These are phyloP conservation scores for Scheffersomyces quercinus DNA, from an alignment of 1,139 yeast genomes.

Conservation along the genomic window DNA sequence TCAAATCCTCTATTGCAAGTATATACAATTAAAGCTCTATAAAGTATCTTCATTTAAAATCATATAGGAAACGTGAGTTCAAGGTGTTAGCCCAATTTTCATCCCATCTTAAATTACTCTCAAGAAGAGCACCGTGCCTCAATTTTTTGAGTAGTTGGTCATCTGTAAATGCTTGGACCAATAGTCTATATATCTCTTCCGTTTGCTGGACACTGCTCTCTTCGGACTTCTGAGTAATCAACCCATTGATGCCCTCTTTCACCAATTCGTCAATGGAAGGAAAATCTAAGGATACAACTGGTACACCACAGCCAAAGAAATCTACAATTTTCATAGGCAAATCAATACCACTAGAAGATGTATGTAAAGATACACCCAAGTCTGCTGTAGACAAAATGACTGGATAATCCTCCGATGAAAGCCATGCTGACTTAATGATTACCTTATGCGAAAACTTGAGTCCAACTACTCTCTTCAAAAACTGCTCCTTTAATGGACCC, in stretches of 20 bases:
- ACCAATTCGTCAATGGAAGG: slow-evolving; percentile 72
- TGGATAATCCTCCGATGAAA: slow-evolving; percentile 80
- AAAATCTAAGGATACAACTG: slow-evolving; percentile 77
- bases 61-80: slow-evolving; percentile 20
- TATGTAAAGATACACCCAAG: slow-evolving; percentile 85
- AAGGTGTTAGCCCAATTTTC: slow-evolving; percentile 59
- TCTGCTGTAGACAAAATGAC: slow-evolving; percentile 74
- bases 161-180: slow-evolving; percentile 49
- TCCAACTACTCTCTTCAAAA: slow-evolving; percentile 45
- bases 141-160: slow-evolving; percentile 33
- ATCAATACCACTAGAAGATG: slow-evolving; percentile 90
- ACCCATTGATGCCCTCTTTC: slow-evolving; percentile 45
- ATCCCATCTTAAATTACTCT: slow-evolving; percentile 72
- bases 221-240: slow-evolving; percentile 31
- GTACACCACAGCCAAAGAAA: slow-evolving; percentile 94
- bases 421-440: slow-evolving; percentile 69
- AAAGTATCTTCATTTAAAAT: slow-evolving; percentile 4
- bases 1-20: slow-evolving; percentile 13
- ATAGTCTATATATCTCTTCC: slow-evolving; percentile 50
- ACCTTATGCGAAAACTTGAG: slow-evolving; percentile 47
- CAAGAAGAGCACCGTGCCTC: slow-evolving; percentile 68
- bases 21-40: slow-evolving; percentile 2
- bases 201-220: slow-evolving; percentile 45
- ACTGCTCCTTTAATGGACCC: slow-evolving; percentile 72
- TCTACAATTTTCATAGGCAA: slow-evolving; percentile 97